Conservation (phyloP, 2,329 filamentous ascomycete species). For the Cadophora gregata region DNA sequence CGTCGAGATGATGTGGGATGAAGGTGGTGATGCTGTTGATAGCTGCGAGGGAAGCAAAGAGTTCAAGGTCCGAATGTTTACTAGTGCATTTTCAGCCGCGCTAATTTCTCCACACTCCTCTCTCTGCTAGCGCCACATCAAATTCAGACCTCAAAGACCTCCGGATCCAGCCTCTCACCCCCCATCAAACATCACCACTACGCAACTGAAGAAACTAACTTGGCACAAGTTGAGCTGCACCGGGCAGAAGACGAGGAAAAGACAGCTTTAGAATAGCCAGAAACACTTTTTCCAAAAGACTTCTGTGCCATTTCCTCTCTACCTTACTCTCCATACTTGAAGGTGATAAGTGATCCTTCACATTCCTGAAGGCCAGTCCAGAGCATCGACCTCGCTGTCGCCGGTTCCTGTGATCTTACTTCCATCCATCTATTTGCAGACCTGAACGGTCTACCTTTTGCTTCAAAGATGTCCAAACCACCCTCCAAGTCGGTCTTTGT, state of each 20-base stretch:
- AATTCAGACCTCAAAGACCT: constrained; percentile 16
- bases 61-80: constrained; percentile 25
- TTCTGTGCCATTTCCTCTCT: constrained; percentile 44
- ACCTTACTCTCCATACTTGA: constrained; percentile 27
- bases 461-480: constrained; percentile 71
- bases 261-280: constrained; percentile 44
- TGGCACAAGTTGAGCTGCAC: constrained; percentile 23
- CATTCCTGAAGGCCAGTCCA: constrained; percentile 36
- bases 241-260: constrained; percentile 23
- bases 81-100: constrained; percentile 35
- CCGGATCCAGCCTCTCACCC: neutral
- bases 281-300: constrained; percentile 44
- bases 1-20: constrained; percentile 19
- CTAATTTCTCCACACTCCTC: constrained; percentile 29
- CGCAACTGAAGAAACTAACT: constrained; percentile 14
- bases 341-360: constrained; percentile 41
- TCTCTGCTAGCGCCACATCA: constrained; percentile 22
- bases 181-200: constrained; percentile 8
- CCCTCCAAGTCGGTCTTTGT: constrained; percentile 83
- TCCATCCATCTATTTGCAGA: constrained; percentile 25
- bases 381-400: constrained; percentile 22
- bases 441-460: neutral
- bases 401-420: constrained; percentile 33
- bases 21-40: constrained; percentile 19
- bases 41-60: constrained; percentile 13